A percentile compares a stretch with the other conserved stretches of the same genome.
These are phyloP conservation scores for Stylosanthes scabra DNA, from an alignment of 331 rosid species.

Conservation along the genomic window DNA sequence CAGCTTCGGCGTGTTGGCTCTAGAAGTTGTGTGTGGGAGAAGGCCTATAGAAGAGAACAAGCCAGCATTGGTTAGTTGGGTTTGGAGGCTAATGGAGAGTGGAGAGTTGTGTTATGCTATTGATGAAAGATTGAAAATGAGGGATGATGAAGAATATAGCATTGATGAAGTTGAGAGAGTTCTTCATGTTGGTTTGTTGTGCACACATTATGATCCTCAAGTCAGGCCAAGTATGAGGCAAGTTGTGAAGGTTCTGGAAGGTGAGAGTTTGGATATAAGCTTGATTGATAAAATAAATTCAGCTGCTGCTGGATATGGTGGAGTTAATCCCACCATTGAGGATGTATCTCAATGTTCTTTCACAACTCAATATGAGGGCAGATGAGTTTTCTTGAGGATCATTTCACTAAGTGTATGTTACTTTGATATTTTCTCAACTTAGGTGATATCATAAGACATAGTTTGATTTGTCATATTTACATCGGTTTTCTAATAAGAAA, in stretches of 20 bases:
- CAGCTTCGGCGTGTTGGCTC: slow-evolving; percentile 58
- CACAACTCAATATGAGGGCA: slow-evolving; percentile 32
- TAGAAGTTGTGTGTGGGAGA: slow-evolving; percentile 64
- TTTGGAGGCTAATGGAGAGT: slow-evolving; percentile 50
- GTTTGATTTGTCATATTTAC: too few species aligned
- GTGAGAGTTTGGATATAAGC: slow-evolving; percentile 39
- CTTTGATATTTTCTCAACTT: too few species aligned
- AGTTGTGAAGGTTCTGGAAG: slow-evolving; percentile 55
- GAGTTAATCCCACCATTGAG: slow-evolving; percentile 50
- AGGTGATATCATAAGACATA: too few species aligned
- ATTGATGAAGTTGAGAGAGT: slow-evolving; percentile 52
- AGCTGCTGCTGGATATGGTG: slow-evolving; percentile 31
- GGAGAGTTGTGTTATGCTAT: slow-evolving; percentile 44
- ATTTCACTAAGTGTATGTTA: not conserved
- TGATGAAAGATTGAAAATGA: slow-evolving; percentile 53
- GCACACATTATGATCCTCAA: slow-evolving; percentile 52
- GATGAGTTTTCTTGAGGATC: slow-evolving; percentile 31
- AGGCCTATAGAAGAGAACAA: slow-evolving; percentile 55
- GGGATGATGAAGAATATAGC: slow-evolving; percentile 26
- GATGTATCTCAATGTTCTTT: slow-evolving; percentile 39
- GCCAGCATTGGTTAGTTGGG: slow-evolving; percentile 54
- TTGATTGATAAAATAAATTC: slow-evolving; percentile 43
- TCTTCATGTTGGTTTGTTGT: slow-evolving; percentile 58
- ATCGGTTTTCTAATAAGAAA: too few species aligned
- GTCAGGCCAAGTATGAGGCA: slow-evolving; percentile 63